These are phyloP conservation scores for Cymbidium sinense DNA, from an alignment of 106 monocot species.

Conservation along the genomic window DNA sequence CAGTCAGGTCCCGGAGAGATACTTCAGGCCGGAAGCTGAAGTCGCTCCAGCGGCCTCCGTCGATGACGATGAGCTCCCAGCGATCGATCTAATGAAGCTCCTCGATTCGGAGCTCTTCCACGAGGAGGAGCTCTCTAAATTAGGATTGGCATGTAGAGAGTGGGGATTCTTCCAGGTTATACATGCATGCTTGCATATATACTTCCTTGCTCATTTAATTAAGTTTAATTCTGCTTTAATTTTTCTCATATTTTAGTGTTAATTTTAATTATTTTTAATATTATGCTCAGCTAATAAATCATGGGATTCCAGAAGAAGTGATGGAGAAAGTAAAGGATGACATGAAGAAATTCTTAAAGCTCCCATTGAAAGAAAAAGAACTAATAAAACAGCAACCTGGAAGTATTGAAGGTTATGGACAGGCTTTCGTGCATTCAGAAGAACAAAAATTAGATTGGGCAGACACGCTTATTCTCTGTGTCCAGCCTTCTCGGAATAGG, in stretches of 20 bases:
- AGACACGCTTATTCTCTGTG: not conserved
- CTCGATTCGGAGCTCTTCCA: not conserved
- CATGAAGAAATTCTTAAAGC: slow-evolving; percentile 1
- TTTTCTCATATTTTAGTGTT: no score
- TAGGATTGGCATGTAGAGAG: not conserved
- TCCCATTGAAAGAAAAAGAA: slow-evolving; percentile 11
- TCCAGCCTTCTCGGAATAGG: not conserved
- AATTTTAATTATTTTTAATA: not conserved
- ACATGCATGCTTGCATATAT: no score
- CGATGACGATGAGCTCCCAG: not conserved
- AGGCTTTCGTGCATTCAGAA: not conserved
- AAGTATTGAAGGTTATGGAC: slow-evolving; percentile 5
- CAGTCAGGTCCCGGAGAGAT: not conserved
- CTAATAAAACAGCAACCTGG: not conserved
- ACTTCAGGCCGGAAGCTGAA: not conserved
- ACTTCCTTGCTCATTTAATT: not conserved
- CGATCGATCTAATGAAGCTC: not conserved
- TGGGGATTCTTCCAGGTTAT: slow-evolving; percentile 12
- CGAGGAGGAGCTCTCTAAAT: not conserved
- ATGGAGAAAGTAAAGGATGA: not conserved
- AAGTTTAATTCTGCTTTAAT: no score
- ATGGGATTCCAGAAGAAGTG: not conserved
- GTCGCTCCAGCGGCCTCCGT: no score
- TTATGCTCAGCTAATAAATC: slow-evolving; percentile 4
- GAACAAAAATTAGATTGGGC: slow-evolving; percentile 12